Base-by-base conservation (phyloP, 257 asterid species). In the Solanum appendiculatum region DNA sequence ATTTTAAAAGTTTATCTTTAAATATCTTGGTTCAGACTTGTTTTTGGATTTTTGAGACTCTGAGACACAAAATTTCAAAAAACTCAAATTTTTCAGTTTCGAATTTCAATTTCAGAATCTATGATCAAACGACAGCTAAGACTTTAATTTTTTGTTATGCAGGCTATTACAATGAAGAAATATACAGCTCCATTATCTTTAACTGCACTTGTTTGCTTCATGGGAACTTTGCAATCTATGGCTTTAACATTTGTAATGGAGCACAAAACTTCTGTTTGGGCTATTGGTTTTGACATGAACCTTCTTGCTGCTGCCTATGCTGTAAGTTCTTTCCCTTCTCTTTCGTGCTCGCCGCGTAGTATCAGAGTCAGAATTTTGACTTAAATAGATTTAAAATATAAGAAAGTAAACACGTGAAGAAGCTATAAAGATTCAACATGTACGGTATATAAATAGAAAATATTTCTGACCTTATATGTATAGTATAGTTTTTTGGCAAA, bases 291-390 rank as follows among this genome's bases (percentile, higher is more conserved):
- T 89, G 99, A 96, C 91, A 93, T 94, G 98, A 94, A 96, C 87
- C 95, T 96, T 20, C 88, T 96, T n/a, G 98, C 99, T 20, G 99
- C 99, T 82, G 99, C 99, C 83, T 96, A 96, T 85, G 99, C 99
- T 42, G 99, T 96, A 91, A 92, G 95, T 87, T 36, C 34, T 15
- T n/a, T 63, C 11, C 83, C 73, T 2, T n/a, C n/a, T n/a, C n/a
- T n/a, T n/a, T n/a, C n/a, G n/a, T n/a, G n/a, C n/a, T n/a, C n/a
- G n/a, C n/a, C n/a, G n/a, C n/a, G n/a, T n/a, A n/a, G n/a, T n/a
- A n/a, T n/a, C n/a, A 16, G 25, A 58, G 29, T 58, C 23, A 23
- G 68, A 58, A 58, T 23, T 58, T 58, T 58, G 14, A 58, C 14
- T 58, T 58, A 10, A 60, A 60, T 60, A 23, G 14, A 56, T 3